Conservation (phyloP, 306 rosid species). For the Abrus precatorius region DNA sequence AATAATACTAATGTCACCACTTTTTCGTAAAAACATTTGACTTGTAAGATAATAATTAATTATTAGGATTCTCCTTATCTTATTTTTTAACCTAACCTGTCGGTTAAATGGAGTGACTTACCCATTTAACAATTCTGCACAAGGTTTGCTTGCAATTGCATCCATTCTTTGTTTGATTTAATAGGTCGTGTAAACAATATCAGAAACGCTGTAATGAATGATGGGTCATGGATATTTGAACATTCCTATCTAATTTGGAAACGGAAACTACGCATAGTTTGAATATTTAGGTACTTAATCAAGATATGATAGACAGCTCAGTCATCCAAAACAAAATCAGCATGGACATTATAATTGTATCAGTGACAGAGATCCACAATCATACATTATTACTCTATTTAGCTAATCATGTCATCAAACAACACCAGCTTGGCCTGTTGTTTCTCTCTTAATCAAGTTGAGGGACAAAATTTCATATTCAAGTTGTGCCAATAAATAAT, state of each 20-base stretch:
- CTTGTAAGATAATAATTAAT: too few relatives aligned
- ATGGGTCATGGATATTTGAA: neutral
- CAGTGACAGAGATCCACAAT: neutral
- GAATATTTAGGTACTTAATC: neutral
- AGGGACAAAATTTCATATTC: neutral
- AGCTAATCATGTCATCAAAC: constrained; percentile 36
- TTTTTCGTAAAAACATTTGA: too few relatives aligned
- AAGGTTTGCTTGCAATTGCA: too few relatives aligned
- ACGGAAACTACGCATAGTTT: neutral
- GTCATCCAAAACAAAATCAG: neutral
- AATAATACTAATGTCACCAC: too few relatives aligned
- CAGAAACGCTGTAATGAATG: neutral
- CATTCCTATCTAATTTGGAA: neutral
- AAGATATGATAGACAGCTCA: constrained; percentile 25
- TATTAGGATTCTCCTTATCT: too few relatives aligned
- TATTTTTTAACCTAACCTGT: too few relatives aligned
- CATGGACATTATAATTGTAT: constrained; percentile 32
- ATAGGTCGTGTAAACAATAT: too few relatives aligned
- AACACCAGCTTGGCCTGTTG: constrained; percentile 35
- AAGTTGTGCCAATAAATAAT: constrained; percentile 21
- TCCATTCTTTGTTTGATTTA: too few relatives aligned
- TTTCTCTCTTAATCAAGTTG: neutral
- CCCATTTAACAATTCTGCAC: too few relatives aligned
- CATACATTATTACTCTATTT: constrained; percentile 37
- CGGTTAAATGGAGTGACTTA: too few relatives aligned